Conservation (phyloP, 2,329 filamentous ascomycete species). For the Claviceps fusiformis region DNA sequence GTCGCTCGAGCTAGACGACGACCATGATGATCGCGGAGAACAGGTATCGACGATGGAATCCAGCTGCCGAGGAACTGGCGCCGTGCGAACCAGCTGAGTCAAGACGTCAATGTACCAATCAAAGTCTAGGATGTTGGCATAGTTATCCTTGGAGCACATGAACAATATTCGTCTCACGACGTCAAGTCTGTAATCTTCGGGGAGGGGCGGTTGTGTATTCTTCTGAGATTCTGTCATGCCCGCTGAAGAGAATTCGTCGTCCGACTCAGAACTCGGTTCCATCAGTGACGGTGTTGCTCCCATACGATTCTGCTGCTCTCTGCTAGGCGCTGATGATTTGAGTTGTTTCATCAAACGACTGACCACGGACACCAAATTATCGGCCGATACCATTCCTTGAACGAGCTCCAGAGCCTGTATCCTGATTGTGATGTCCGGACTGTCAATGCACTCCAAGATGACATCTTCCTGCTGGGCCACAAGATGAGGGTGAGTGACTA, state of each 20-base stretch:
- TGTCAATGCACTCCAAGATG: constrained; percentile 91
- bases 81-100: constrained; percentile 66
- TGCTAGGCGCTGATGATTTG: constrained; percentile 44
- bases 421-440: constrained; percentile 88
- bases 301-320: constrained; percentile 30
- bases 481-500: constrained; percentile 71
- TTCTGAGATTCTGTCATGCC: constrained; percentile 21
- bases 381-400: constrained; percentile 81
- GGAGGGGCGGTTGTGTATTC: constrained; percentile 42
- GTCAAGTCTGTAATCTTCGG: constrained; percentile 73
- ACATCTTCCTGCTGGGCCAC: constrained; percentile 92
- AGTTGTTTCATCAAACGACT: constrained; percentile 80
- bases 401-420: constrained; percentile 85
- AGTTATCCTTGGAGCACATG: constrained; percentile 85
- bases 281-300: constrained; percentile 29
- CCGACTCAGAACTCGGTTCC: constrained; percentile 31
- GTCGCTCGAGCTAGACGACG: constrained; percentile 19
- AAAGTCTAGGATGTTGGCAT: constrained; percentile 75
- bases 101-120: constrained; percentile 95
- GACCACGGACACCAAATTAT: constrained; percentile 74
- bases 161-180: constrained; percentile 72
- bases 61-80: constrained; percentile 33
- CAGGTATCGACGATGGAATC: constrained; percentile 22
- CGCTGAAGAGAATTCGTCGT: constrained; percentile 34
- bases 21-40: constrained; percentile 7